phyloP scores from a whole-genome alignment of 1,284 basidiomycete species.

The Boletellus sp. region DNA sequence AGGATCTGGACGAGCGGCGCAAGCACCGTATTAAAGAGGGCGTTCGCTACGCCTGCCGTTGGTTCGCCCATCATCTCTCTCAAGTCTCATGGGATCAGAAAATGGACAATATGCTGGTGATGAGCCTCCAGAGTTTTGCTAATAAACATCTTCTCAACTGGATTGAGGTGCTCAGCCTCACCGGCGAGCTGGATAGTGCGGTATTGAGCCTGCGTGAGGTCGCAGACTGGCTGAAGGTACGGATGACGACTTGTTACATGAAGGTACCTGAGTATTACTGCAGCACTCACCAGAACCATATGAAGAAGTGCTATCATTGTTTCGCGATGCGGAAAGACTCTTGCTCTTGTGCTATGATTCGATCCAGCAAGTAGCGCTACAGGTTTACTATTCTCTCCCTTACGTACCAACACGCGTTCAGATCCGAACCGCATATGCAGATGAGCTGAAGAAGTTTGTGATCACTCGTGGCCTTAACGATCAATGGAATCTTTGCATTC shows the following conservation, averaged over 20 bases:
- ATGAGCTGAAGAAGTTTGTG: slow-evolving; percentile 12
- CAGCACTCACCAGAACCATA: slow-evolving; percentile 6
- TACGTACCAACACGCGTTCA: slow-evolving; percentile 10
- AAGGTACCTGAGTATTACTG: background rate
- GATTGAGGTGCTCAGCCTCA: slow-evolving; percentile 23
- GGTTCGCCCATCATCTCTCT: slow-evolving; percentile 20
- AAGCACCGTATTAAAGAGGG: slow-evolving; percentile 13
- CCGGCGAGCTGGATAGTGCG: slow-evolving; percentile 16
- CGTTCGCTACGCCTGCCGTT: slow-evolving; percentile 23
- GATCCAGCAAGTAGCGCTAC: slow-evolving; percentile 17
- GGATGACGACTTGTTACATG: background rate
- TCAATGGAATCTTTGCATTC: slow-evolving; percentile 14
- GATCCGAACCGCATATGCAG: slow-evolving; percentile 15
- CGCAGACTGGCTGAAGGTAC: slow-evolving; percentile 19
- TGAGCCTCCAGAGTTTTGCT: slow-evolving; percentile 15
- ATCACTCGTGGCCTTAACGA: slow-evolving; percentile 14
- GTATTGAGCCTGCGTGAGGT: slow-evolving; percentile 14
- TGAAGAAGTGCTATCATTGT: slow-evolving; percentile 7
- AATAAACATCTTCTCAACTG: slow-evolving; percentile 14
- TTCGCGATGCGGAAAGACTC: slow-evolving; percentile 23
- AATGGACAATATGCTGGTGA: slow-evolving; percentile 10
- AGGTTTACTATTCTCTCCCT: slow-evolving; percentile 22
- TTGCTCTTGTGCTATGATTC: slow-evolving; percentile 22
- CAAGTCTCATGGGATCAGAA: slow-evolving; percentile 3
- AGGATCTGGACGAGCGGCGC: slow-evolving; percentile 10